Base-by-base conservation (phyloP, 2,329 filamentous ascomycete genomes). In the Colletotrichum lupini region DNA sequence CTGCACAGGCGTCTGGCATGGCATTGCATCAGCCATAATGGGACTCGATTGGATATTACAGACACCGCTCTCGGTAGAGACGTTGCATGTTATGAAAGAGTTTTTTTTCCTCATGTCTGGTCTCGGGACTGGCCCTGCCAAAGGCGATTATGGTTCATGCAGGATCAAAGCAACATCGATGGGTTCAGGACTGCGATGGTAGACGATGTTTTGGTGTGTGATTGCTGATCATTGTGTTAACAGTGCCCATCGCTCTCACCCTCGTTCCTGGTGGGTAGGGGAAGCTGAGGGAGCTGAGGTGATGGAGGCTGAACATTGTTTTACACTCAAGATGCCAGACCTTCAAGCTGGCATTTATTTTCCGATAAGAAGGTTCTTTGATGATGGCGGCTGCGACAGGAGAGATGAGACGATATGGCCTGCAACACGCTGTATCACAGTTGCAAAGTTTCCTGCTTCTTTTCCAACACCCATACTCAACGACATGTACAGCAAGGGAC, bases 221-320 rank as follows among this genome's bases (percentile, higher is more conserved):
- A 61, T 37, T 58, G 26, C 57, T 37, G 63, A 68, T 72, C 68
- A 57, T 72, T 63, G 35, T 56, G 56, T 72, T 30, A 55, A 28
- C 24, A 32, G 35, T 56, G 14, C n/a, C 32, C 46, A 56, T 42
- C 22, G 30, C 53, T 11, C 28, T 56, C 26, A 14, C 28, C 12
- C 16, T 64, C 35, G 30, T 60, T 32, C 12, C 53, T 53, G 49
- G 26, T 37, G 32, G 30, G 55, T 46, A 57, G 16, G 53, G 28
- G 32, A 28, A 11, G 37, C 52, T 42, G 42, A 46, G 62, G 46
- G 35, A 49, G 16, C 24, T 67, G 53, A 32, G 30, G 63, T 28
- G 37, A 68, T 58, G 63, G 11, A 28, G 26, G 57, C 22, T 26
- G 35, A 49, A n/a, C 16, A 49, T 22, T 11, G 57, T 56, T 19